Conservation (phyloP, 2,329 filamentous ascomycete species). For the Volutella citrinella region DNA sequence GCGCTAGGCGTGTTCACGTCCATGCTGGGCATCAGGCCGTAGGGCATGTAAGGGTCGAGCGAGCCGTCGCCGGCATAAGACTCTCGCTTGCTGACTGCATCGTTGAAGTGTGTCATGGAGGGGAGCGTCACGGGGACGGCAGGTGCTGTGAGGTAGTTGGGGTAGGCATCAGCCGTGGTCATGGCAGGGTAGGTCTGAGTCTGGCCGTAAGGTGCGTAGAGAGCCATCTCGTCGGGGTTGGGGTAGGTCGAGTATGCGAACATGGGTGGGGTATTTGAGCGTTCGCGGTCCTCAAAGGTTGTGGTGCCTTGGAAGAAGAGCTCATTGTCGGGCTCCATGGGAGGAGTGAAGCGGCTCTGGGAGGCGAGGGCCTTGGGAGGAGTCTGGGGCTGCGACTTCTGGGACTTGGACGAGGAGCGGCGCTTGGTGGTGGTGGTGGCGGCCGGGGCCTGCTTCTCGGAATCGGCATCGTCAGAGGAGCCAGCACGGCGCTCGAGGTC, state of each 20-base stretch:
- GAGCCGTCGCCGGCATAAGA: conserved; percentile 54
- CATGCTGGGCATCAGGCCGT: conserved; percentile 62
- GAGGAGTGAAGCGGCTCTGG: conserved; percentile 59
- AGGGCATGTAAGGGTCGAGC: conserved; percentile 65
- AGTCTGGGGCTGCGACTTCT: conserved; percentile 25
- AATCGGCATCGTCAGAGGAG: conserved; percentile 44
- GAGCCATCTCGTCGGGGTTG: conserved; percentile 61
- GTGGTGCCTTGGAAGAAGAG: conserved; percentile 54
- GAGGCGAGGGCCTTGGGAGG: conserved; percentile 38
- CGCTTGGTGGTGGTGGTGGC: conserved; percentile 29
- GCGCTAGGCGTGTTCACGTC: conserved; percentile 59
- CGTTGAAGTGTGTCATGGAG: conserved; percentile 61
- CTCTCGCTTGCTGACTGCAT: conserved; percentile 68
- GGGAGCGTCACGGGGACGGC: conserved; percentile 59
- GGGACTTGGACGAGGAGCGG: conserved; percentile 25
- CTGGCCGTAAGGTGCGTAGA: conserved; percentile 57
- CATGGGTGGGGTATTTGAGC: conserved; percentile 69
- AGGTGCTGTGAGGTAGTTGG: conserved; percentile 52
- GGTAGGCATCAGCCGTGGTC: conserved; percentile 49
- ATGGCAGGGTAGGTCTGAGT: conserved; percentile 51
- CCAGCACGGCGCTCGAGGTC: conserved; percentile 79
- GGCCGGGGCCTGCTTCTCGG: conserved; percentile 26
- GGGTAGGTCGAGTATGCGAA: conserved; percentile 67
- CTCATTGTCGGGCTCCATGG: conserved; percentile 61
- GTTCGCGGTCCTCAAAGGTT: conserved; percentile 61